phyloP scores from a whole-genome alignment of 2,329 filamentous ascomycete genomes.

The Botrytis sinoallii region DNA sequence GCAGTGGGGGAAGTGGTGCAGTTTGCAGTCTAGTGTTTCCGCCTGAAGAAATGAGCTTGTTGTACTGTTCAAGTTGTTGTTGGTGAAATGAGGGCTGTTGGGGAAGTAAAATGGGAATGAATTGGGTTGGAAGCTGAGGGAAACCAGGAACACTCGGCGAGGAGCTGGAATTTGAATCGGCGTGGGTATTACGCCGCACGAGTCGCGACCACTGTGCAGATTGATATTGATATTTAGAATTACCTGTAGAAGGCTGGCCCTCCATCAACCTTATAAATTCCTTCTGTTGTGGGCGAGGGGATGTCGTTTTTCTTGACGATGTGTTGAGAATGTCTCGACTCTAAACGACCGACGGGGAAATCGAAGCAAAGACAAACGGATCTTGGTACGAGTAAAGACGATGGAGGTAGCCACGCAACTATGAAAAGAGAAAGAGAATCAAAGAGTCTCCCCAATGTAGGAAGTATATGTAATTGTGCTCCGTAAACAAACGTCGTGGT shows the following conservation, averaged over 20 bases:
- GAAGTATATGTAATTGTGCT: background rate
- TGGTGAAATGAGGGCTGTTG: constrained; percentile 59
- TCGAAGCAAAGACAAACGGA: constrained; percentile 7
- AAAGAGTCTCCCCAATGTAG: background rate
- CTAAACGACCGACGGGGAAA: background rate
- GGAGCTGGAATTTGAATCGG: constrained; percentile 27
- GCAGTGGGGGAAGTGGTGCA: constrained; percentile 52
- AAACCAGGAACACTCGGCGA: constrained; percentile 32
- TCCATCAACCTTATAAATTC: constrained; percentile 38
- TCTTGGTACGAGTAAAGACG: constrained; percentile 4
- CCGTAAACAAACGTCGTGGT: constrained; percentile 11
- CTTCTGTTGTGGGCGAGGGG: constrained; percentile 25
- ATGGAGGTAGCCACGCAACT: constrained; percentile 19
- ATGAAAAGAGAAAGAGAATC: background rate
- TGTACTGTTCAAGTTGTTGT: constrained; percentile 62
- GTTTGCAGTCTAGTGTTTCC: constrained; percentile 51
- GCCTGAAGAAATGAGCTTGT: constrained; percentile 58
- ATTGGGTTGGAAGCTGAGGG: constrained; percentile 43
- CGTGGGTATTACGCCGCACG: constrained; percentile 38
- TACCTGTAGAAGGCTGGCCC: constrained; percentile 34
- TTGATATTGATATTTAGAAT: constrained; percentile 40
- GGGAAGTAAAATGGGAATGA: constrained; percentile 55
- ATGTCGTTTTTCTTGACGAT: constrained; percentile 3
- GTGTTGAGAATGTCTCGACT: background rate
- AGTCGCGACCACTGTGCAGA: constrained; percentile 39